These are phyloP conservation scores for Phytophthora tentaculata DNA, from an alignment of 352 stramenopile species.

Conservation along the genomic window DNA sequence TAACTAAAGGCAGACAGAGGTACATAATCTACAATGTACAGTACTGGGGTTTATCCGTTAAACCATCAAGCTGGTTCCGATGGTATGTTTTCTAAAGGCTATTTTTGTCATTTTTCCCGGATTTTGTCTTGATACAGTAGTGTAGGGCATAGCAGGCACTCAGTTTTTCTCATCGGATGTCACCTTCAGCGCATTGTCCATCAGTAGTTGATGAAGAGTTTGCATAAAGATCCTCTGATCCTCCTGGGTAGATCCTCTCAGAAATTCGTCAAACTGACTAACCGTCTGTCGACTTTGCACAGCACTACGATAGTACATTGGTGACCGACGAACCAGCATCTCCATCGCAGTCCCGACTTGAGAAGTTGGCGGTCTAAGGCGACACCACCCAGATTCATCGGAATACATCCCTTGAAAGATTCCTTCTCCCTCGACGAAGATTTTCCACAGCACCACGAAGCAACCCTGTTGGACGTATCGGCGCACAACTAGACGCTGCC, in stretches of 20 bases:
- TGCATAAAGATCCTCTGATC: slow-evolving; percentile 1
- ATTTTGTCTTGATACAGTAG: no score
- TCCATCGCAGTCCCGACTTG: slow-evolving; percentile 5
- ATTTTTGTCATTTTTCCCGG: no score
- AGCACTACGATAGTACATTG: slow-evolving; percentile 5
- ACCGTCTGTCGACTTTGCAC: background rate
- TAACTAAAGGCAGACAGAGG: no score
- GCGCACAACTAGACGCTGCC: background rate
- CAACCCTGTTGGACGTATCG: background rate
- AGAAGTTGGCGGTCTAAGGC: background rate
- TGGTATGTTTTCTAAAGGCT: no score
- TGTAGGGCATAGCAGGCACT: no score
- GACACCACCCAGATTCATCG: slow-evolving; percentile 6
- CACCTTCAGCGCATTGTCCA: no score
- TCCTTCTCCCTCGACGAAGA: slow-evolving; percentile 1
- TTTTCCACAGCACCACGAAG: background rate
- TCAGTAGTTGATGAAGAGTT: no score
- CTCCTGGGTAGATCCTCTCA: background rate
- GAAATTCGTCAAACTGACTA: background rate
- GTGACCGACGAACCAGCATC: slow-evolving; percentile 4
- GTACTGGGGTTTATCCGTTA: no score
- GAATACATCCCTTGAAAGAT: background rate
- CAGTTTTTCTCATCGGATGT: no score
- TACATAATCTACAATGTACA: no score
- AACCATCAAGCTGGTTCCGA: no score